Evolutionary conservation across 176 grass and related monocot species (phyloP), one percentile per base, ranked within the genome.

Genomic region (Rhipidocladum racemiflorum): DNA sequence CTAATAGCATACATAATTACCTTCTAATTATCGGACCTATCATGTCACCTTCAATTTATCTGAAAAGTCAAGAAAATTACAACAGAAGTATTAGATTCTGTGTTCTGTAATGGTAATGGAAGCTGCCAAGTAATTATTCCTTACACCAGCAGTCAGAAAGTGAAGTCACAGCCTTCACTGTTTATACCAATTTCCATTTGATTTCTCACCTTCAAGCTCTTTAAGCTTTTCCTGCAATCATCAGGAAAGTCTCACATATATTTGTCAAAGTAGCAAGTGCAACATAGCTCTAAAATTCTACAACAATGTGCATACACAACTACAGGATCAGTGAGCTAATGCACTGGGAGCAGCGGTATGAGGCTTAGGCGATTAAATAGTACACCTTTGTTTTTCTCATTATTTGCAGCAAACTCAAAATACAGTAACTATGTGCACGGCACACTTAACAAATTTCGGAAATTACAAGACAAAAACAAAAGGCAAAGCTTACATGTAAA

Each of bases 71-170:
- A 74, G 11, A 62, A 38, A 46, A 27, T 56, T 56, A 70, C 25
- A 21, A 21, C 63, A 45, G 30, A 32, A 77, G 67, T 60, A 75
- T 82, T 65, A 86, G 59, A 48, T 45, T 72, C 0, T 25, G 8
- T 67, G 59, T 50, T 71, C 36, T 66, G 46, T 23, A 72, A 82
- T 50, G 14, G 28, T 16, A 68, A 42, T 79, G 67, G 34, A 7
- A 68, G 39, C 42, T 67, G n/a, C 63, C 25, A 68, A 62, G 32
- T 61, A 90, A 53, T 67, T 73, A 32, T 36, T 77, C 66, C 84
- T 90, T 83, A 90, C 84, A 90, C 83, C 79, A 83, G 83, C 72
- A 83, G 79, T 90, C 88, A 90, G 88, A 90, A 78, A 53, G 72
- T 49, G 65, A 90, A 32, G 32, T 66, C 61, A 40, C 59, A 20